phyloP scores from a whole-genome alignment of 2,329 filamentous ascomycete genomes.

The Acarospora socialis region DNA sequence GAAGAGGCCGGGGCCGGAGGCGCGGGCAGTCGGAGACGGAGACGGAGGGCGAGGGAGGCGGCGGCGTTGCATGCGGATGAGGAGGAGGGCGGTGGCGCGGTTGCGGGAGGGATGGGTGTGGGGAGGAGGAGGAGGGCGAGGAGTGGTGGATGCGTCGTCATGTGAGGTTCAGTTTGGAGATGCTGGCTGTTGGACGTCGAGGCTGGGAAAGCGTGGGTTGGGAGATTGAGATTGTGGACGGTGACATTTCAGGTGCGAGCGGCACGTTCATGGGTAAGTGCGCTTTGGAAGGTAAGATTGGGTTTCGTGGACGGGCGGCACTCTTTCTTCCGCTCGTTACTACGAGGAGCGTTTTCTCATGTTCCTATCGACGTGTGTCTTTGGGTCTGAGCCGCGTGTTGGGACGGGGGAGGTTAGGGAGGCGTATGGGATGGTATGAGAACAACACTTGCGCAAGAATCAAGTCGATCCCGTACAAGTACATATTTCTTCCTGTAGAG shows the following conservation, averaged over 20 bases:
- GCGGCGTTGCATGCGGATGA: constrained; percentile 68
- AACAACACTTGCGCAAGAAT: too few species aligned
- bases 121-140: constrained; percentile 47
- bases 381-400: too few species aligned
- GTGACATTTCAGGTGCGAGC: too few species aligned
- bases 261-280: too few species aligned
- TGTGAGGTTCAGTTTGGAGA: constrained; percentile 34
- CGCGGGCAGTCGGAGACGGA: constrained; percentile 48
- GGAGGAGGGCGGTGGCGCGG: constrained; percentile 46
- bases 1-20: constrained; percentile 59
- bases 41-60: constrained; percentile 67
- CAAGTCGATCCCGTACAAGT: too few species aligned
- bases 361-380: too few species aligned
- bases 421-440: too few species aligned
- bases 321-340: too few species aligned
- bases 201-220: neutral
- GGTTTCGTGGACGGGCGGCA: neutral
- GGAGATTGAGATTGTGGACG: too few species aligned
- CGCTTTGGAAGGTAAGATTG: neutral
- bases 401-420: too few species aligned
- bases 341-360: too few species aligned
- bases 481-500: too few species aligned
- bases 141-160: constrained; percentile 49
- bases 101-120: constrained; percentile 24
- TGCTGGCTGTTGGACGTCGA: neutral